A percentile compares a stretch with the other conserved stretches of the same genome.
Evolutionary conservation across 2,329 filamentous ascomycete genomes (phyloP).

Genomic region (Pseudocercospora musae): DNA sequence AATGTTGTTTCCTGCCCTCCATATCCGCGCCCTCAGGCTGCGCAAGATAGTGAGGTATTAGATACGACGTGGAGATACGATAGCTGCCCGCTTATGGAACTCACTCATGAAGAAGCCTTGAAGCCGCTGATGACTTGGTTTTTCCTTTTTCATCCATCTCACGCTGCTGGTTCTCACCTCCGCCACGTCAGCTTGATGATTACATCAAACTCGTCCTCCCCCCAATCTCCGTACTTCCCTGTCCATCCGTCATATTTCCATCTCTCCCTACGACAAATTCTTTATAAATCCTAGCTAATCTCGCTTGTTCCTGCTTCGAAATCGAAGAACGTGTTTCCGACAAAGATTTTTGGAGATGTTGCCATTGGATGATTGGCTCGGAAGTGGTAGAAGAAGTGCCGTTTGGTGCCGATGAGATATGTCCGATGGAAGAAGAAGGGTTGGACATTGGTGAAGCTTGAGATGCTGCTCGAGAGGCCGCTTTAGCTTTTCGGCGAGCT

Average conservation of each 20-base stretch:
- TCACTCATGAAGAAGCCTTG: no score
- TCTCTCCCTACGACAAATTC: conserved; percentile 92
- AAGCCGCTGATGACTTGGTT: no score
- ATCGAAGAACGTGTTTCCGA: conserved; percentile 78
- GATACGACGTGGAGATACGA: background rate
- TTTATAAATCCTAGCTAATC: conserved; percentile 76
- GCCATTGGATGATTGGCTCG: conserved; percentile 81
- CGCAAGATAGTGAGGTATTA: background rate
- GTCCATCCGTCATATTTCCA: conserved; percentile 91
- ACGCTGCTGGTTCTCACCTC: no score
- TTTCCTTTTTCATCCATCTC: no score
- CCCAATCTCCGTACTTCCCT: conserved; percentile 87
- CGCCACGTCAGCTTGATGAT: no score
- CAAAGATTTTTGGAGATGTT: conserved; percentile 75
- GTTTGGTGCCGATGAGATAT: background rate
- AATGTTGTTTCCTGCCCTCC: background rate
- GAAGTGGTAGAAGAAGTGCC: conserved; percentile 9
- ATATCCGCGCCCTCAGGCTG: background rate
- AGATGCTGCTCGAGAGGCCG: no score
- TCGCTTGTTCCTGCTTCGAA: conserved; percentile 68
- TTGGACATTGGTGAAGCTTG: conserved; percentile 27
- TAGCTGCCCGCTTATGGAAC: no score
- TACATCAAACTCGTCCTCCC: conserved; percentile 92
- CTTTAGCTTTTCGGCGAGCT: conserved; percentile 62
- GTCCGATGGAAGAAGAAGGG: background rate